Conservation (phyloP, 140 eudicot genomes). For the Oenanthe javanica region DNA sequence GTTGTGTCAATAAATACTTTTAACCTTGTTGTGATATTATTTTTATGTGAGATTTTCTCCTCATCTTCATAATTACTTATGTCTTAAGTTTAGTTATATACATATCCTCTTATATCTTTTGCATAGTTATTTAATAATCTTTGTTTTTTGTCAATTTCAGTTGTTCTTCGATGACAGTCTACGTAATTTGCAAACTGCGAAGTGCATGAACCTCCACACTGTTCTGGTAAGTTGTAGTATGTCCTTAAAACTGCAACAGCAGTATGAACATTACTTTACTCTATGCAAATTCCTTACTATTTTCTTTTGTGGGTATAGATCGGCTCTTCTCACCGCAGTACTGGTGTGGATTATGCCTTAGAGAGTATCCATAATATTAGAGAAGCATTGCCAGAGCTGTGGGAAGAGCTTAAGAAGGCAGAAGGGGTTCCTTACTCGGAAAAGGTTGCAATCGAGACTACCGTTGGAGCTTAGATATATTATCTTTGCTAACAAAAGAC, state of each 20-base stretch:
- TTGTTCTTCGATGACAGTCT: constrained; percentile 85
- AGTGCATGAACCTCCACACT: constrained; percentile 50
- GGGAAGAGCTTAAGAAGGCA: constrained; percentile 42
- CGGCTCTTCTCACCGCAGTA: constrained; percentile 53
- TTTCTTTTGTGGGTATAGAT: constrained; percentile 34
- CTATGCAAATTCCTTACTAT: background rate
- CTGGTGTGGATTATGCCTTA: constrained; percentile 71
- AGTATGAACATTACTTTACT: background rate
- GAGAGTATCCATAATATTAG: constrained; percentile 85
- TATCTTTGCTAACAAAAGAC: background rate
- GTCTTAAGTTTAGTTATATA: background rate
- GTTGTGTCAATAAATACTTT: background rate
- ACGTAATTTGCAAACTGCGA: constrained; percentile 69
- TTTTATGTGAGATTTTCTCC: background rate
- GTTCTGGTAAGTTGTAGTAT: constrained; percentile 52
- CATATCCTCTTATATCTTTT: background rate
- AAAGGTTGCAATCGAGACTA: constrained; percentile 54
- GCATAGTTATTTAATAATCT: background rate
- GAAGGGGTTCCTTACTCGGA: constrained; percentile 30
- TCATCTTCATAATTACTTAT: background rate
- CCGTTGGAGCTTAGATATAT: constrained; percentile 49
- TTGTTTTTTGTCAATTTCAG: constrained; percentile 27
- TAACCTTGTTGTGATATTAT: background rate
- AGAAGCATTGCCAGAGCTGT: constrained; percentile 83
- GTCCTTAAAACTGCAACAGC: background rate